Percentiles rank a stretch among this genome's conserved stretches.
Evolutionary conservation across 495 filamentous ascomycete genomes (phyloP).

Genomic region (Daldinia concentrica): DNA sequence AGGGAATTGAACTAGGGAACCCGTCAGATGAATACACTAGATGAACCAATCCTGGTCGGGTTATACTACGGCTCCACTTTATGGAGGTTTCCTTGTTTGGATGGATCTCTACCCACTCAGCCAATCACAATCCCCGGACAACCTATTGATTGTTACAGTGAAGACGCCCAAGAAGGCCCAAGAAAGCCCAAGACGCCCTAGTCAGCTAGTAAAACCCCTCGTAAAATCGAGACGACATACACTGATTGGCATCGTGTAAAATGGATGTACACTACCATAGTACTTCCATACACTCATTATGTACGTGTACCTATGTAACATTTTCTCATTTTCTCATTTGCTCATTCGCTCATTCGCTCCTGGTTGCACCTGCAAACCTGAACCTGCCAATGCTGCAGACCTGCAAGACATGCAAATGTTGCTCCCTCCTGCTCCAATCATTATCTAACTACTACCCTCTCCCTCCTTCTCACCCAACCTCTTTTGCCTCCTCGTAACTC

Average conservation of each 20-base stretch:
- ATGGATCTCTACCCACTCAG: conserved; percentile 6
- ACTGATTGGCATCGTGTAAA: conserved; percentile 35
- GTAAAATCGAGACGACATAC: conserved; percentile 9
- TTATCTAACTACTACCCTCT: conserved; percentile 23
- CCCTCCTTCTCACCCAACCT: conserved; percentile 30
- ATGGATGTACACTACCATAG: conserved; percentile 13
- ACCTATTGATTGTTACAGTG: conserved; percentile 16
- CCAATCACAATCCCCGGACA: conserved; percentile 13
- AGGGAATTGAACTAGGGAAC: too few relatives aligned
- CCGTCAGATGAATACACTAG: too few relatives aligned
- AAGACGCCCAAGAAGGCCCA: background rate
- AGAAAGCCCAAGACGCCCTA: conserved; percentile 6
- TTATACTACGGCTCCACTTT: conserved; percentile 2
- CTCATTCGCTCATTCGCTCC: background rate
- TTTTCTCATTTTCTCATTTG: background rate
- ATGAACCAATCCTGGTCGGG: conserved; percentile 15
- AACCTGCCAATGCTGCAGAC: conserved; percentile 15
- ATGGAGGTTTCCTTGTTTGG: conserved; percentile 27
- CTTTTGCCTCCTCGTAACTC: conserved; percentile 33
- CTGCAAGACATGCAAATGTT: too few relatives aligned
- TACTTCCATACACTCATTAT: background rate
- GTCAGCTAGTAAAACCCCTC: conserved; percentile 25
- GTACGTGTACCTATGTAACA: background rate
- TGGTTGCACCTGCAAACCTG: background rate
- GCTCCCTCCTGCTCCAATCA: conserved; percentile 28